Percentiles rank a stretch among this genome's conserved stretches.
Evolutionary conservation across 2,329 filamentous ascomycete genomes (phyloP).

Genomic region (Penicillium sp.): DNA sequence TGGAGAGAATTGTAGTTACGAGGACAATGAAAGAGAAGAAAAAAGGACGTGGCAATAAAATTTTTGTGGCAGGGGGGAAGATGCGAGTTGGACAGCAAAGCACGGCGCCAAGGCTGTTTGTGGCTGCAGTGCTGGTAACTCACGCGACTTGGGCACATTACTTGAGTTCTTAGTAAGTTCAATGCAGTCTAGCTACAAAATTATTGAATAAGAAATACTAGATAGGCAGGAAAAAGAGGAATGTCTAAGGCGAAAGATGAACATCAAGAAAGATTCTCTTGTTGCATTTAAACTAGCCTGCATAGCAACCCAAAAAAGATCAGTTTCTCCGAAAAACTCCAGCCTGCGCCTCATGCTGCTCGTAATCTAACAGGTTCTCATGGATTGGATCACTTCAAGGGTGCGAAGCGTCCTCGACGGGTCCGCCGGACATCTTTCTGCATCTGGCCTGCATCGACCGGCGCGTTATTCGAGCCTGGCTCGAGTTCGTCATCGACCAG

Average conservation of each 20-base stretch:
- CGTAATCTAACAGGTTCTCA: neutral
- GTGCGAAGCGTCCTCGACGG: constrained; percentile 19
- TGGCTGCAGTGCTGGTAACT: neutral
- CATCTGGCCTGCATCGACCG: constrained; percentile 11
- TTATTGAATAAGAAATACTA: too few species aligned
- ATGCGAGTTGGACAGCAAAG: constrained; percentile 17
- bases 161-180: too few species aligned
- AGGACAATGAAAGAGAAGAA: constrained; percentile 4
- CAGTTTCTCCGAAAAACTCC: constrained; percentile 18
- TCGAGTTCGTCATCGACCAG: constrained; percentile 57
- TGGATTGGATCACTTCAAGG: constrained; percentile 1
- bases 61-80: constrained; percentile 1
- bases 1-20: neutral
- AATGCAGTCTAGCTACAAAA: too few species aligned
- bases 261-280: neutral
- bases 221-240: too few species aligned
- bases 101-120: constrained; percentile 12
- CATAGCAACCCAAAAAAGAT: constrained; percentile 3
- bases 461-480: constrained; percentile 12
- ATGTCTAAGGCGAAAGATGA: neutral
- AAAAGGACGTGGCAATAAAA: constrained; percentile 10
- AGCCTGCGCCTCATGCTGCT: constrained; percentile 20
- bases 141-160: neutral
- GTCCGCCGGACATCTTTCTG: constrained; percentile 24
- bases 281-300: constrained; percentile 2